Evolutionary conservation across 176 grass and related monocot species (phyloP).

Genomic region (Aegilops sharonensis): DNA sequence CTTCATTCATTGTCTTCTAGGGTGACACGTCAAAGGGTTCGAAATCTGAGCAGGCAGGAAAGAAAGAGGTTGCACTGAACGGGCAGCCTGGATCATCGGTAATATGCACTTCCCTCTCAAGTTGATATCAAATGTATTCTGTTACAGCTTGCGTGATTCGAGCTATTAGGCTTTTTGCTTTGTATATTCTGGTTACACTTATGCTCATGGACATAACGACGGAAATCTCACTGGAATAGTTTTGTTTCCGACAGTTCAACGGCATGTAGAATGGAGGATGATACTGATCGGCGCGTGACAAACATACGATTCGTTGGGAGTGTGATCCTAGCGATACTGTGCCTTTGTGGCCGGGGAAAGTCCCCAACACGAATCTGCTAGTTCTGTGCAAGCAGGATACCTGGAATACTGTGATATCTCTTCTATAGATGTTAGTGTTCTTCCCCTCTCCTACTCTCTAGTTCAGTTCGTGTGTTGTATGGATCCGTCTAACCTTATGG

Average conservation of each 20-base stretch:
- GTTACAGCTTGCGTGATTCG: not conserved
- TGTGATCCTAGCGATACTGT: not conserved
- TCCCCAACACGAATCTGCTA: not conserved
- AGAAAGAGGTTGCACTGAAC: conserved; percentile 47
- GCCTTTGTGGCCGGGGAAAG: not conserved
- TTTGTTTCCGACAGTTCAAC: conserved; percentile 33
- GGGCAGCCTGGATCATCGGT: conserved; percentile 52
- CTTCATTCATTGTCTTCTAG: conserved; percentile 30
- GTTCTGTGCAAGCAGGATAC: not conserved
- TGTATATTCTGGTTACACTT: not conserved
- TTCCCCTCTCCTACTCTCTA: conserved; percentile 15
- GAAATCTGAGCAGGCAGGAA: conserved; percentile 51
- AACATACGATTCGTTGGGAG: not conserved
- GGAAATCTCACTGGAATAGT: not conserved
- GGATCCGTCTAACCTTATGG: not conserved
- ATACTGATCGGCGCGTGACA: not conserved
- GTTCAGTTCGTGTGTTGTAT: not conserved
- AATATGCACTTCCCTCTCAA: conserved; percentile 19
- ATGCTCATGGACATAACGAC: not conserved
- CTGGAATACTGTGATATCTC: not conserved
- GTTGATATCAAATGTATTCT: not conserved
- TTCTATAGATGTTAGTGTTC: not conserved
- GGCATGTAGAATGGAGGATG: conserved; percentile 1
- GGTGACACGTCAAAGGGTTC: conserved; percentile 63
- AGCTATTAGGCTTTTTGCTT: not conserved